Percentiles rank a stretch among this genome's conserved stretches.
Conservation (phyloP, 2,329 filamentous ascomycete species). For the Ampelomyces quisqualis region DNA sequence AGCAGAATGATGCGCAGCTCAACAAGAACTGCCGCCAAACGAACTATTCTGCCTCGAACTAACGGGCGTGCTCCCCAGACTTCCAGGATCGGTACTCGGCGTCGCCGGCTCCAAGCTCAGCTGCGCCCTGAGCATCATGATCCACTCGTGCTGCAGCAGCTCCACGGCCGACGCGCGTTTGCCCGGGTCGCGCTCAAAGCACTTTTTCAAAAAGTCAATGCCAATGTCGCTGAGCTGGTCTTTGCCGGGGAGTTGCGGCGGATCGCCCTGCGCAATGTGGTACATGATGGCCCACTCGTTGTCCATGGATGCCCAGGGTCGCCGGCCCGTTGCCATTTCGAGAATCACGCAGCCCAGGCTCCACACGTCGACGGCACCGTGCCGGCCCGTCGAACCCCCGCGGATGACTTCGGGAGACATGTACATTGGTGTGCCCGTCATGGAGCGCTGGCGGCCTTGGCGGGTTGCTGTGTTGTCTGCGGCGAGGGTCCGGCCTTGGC, state of each 20-base stretch:
- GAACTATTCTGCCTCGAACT: slow-evolving; percentile 41
- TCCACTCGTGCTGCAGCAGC: slow-evolving; percentile 92
- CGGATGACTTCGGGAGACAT: slow-evolving; percentile 99
- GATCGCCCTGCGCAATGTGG: slow-evolving; percentile 96
- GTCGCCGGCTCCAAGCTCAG: slow-evolving; percentile 51
- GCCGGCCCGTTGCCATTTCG: slow-evolving; percentile 93
- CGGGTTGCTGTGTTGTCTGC: slow-evolving; percentile 58
- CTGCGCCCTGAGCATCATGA: slow-evolving; percentile 52
- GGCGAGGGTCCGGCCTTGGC: slow-evolving; percentile 84
- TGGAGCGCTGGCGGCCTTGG: slow-evolving; percentile 69
- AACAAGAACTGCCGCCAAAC: slow-evolving; percentile 27
- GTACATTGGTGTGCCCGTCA: slow-evolving; percentile 99
- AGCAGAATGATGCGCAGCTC: too few relatives aligned
- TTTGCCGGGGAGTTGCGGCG: slow-evolving; percentile 74
- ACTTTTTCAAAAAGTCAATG: slow-evolving; percentile 83
- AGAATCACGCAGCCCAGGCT: slow-evolving; percentile 94
- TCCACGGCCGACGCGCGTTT: slow-evolving; percentile 81
- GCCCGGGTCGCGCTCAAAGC: slow-evolving; percentile 81
- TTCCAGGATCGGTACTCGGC: slow-evolving; percentile 40
- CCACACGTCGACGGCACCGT: slow-evolving; percentile 92
- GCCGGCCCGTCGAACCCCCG: slow-evolving; percentile 68
- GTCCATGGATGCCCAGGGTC: slow-evolving; percentile 93
- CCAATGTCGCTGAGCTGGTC: slow-evolving; percentile 85
- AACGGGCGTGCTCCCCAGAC: slow-evolving; percentile 12
- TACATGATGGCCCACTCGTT: slow-evolving; percentile 99